A percentile compares a stretch with the other conserved stretches of the same genome.
phyloP scores from a whole-genome alignment of 345 rosid genomes.

The Eucalyptus fibrosa region DNA sequence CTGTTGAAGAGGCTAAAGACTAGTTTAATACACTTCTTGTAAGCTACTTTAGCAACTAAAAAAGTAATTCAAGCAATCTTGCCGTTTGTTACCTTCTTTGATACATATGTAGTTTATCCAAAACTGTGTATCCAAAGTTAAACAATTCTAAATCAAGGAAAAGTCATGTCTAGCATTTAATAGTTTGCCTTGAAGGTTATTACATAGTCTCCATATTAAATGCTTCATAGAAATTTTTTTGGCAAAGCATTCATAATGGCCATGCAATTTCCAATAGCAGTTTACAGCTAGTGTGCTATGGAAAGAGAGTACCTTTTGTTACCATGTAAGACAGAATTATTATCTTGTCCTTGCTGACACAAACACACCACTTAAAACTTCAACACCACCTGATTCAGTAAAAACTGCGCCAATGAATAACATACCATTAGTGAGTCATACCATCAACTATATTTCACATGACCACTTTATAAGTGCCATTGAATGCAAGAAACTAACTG shows the following conservation, averaged over 20 bases:
- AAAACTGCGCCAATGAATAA: slow-evolving; percentile 20
- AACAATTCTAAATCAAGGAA: not conserved
- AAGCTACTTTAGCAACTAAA: not conserved
- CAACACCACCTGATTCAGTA: slow-evolving; percentile 75
- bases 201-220: not conserved
- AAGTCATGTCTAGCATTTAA: not conserved
- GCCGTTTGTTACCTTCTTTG: too few species aligned
- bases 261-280: not conserved
- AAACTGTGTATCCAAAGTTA: not conserved
- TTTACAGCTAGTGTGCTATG: not conserved
- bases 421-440: too few species aligned
- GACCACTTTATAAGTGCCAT: not conserved
- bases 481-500: too few species aligned
- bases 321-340: too few species aligned
- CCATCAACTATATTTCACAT: too few species aligned
- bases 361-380: slow-evolving; percentile 79
- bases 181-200: not conserved
- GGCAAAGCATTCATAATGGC: not conserved
- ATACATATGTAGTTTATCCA: not conserved
- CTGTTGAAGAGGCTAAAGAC: not conserved
- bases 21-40: not conserved
- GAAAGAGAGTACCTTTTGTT: not conserved
- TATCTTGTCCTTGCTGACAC: slow-evolving; percentile 1
- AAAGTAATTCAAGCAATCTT: not conserved
- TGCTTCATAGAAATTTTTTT: not conserved